phyloP scores from a whole-genome alignment of 2,329 filamentous ascomycete species.

The Plenodomus tracheiphilus region DNA sequence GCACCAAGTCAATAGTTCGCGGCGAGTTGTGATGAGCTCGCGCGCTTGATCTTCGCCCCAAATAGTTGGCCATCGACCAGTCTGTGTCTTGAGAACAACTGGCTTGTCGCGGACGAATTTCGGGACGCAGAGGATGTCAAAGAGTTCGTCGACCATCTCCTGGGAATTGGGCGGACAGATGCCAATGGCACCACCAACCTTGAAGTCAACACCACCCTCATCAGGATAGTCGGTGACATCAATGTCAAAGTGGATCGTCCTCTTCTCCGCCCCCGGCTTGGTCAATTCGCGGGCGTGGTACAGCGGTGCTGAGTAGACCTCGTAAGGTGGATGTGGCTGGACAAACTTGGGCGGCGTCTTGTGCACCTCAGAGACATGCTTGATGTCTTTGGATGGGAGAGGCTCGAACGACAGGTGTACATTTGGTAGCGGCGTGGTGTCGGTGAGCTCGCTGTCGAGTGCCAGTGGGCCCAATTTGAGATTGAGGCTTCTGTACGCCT shows the following conservation, averaged over 20 bases:
- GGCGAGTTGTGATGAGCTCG: slow-evolving; percentile 84
- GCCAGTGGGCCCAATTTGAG: slow-evolving; percentile 77
- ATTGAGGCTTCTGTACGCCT: slow-evolving; percentile 78
- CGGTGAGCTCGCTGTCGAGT: slow-evolving; percentile 69
- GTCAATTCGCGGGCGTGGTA: slow-evolving; percentile 86
- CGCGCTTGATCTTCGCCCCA: slow-evolving; percentile 90
- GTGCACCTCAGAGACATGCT: slow-evolving; percentile 49
- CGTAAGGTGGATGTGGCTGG: slow-evolving; percentile 90
- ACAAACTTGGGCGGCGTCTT: slow-evolving; percentile 83
- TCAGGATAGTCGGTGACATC: slow-evolving; percentile 93
- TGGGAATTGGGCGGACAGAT: slow-evolving; percentile 86
- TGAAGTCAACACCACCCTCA: slow-evolving; percentile 86
- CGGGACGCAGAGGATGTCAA: slow-evolving; percentile 80
- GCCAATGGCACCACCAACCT: slow-evolving; percentile 93
- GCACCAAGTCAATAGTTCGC: slow-evolving; percentile 95
- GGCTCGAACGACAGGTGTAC: slow-evolving; percentile 73
- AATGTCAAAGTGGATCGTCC: slow-evolving; percentile 95
- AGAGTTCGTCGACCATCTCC: slow-evolving; percentile 76
- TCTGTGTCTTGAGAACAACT: slow-evolving; percentile 74
- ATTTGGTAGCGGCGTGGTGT: slow-evolving; percentile 71
- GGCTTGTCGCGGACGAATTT: slow-evolving; percentile 82
- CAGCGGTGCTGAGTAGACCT: slow-evolving; percentile 88
- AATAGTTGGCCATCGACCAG: slow-evolving; percentile 92
- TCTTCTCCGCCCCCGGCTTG: slow-evolving; percentile 85
- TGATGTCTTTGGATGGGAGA: slow-evolving; percentile 50